Evolutionary conservation across 805 yeast species (phyloP), one percentile per base, ranked within the genome.

Genomic region (Metschnikowia lunata): DNA sequence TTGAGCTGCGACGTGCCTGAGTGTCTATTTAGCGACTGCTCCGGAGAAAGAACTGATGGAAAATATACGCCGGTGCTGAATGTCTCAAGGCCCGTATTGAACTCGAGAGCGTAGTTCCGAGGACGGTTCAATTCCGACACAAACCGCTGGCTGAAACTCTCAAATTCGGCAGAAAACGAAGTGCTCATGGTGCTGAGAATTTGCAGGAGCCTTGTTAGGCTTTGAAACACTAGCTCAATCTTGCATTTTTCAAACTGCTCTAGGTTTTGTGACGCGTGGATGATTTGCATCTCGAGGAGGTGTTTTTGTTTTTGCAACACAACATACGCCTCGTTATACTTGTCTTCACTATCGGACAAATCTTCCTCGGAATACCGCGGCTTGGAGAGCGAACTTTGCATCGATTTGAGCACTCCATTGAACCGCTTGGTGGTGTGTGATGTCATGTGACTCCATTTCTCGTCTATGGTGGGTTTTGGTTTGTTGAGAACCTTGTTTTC

Each of bases 1-100:
- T 60, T 62, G 13, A 61, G 48, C 36, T 60, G 67, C 27, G 57
- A 50, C 4, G 64, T 53, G 42, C 57, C 57, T 34, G 49, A 48
- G 28, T 56, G 61, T 26, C 52, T 51, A 14, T 52, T 56, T 14
- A 49, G 34, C 35, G 61, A 46, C 23, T 53, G 54, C 5, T 59
- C 61, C 1, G 72, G 69, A 1, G 67, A 57, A 11, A 64, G 49
- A 13, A 51, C 54, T 1, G 71, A 60, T 1, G 76, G 73, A 29
- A 64, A 64, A 48, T 66, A 71, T 7, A 71, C 61, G 1, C 76
- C 76, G 7, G 72, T 60, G 42, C 64, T 55, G 46, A 59, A 68
- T 12, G 51, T 42, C 1, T 49, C 50, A 4, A 67, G 15, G 23
- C 63, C 44, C 12, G 50, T 49, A 7, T 56, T 42, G 30, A 63